Evolutionary conservation across 495 filamentous ascomycete genomes (phyloP).

Genomic region (Aspergillus conjunctus): DNA sequence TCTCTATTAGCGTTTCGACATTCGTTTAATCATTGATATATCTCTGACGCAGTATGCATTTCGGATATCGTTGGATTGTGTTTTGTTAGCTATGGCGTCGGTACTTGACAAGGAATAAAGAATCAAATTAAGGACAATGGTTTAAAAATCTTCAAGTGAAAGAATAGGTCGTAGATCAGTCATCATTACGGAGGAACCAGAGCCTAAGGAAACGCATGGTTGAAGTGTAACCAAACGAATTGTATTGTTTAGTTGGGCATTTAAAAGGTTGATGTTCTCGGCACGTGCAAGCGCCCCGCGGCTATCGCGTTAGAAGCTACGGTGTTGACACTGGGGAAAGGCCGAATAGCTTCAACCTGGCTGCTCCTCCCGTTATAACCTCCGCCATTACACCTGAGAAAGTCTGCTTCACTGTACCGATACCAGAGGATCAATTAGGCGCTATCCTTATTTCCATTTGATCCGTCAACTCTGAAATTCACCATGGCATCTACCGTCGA

Average conservation of each 20-base stretch:
- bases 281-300: conserved; percentile 22
- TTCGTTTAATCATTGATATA: background rate
- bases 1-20: conserved; percentile 1
- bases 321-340: conserved; percentile 29
- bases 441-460: background rate
- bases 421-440: background rate
- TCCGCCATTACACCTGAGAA: background rate
- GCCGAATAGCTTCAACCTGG: conserved; percentile 2
- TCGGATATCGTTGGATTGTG: background rate
- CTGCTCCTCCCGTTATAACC: background rate
- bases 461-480: background rate
- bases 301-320: conserved; percentile 27
- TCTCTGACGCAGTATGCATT: background rate
- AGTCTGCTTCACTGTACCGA: too few relatives aligned
- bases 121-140: too few relatives aligned
- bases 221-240: background rate
- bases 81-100: too few relatives aligned
- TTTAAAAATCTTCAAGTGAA: too few relatives aligned
- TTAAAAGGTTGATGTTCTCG: too few relatives aligned
- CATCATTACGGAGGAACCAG: too few relatives aligned
- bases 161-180: too few relatives aligned
- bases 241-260: too few relatives aligned
- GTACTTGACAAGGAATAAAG: too few relatives aligned
- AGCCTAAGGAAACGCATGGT: background rate
- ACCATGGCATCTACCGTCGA: conserved; percentile 54